Evolutionary conservation across 495 filamentous ascomycete species (phyloP).

Genomic region (Aspergillus affinis): DNA sequence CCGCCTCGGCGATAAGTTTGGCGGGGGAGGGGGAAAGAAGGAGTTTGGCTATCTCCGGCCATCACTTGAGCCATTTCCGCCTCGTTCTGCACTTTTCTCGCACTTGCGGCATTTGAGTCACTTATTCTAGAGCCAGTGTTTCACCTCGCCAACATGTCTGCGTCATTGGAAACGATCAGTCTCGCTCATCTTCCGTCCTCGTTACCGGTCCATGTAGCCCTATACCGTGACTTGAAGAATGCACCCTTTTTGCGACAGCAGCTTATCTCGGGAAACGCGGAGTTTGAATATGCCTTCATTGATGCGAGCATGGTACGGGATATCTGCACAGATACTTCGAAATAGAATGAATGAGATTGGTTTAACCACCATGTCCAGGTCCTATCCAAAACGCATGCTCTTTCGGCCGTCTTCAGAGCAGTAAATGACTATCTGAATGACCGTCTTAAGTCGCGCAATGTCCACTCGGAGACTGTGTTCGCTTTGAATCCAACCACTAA

Average conservation of each 20-base stretch:
- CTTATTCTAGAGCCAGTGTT: neutral
- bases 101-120: neutral
- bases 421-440: conserved; percentile 61
- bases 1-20: conserved; percentile 17
- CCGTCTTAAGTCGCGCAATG: conserved; percentile 74
- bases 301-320: conserved; percentile 67
- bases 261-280: conserved; percentile 73
- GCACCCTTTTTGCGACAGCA: conserved; percentile 73
- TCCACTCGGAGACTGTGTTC: conserved; percentile 92
- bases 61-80: neutral
- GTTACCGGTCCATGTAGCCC: conserved; percentile 65
- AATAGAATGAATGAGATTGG: neutral
- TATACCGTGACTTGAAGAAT: conserved; percentile 78
- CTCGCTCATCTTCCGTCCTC: conserved; percentile 69
- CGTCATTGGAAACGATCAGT: conserved; percentile 48
- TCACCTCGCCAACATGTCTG: conserved; percentile 26
- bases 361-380: conserved; percentile 43
- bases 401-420: conserved; percentile 78
- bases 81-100: neutral
- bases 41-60: too few species aligned
- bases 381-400: conserved; percentile 65
- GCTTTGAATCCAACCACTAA: conserved; percentile 83
- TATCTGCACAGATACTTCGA: neutral
- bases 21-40: conserved; percentile 12
- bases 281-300: conserved; percentile 91